Evolutionary conservation across 164 flowering plant species (phyloP).

Genomic region (Saururus chinensis): DNA sequence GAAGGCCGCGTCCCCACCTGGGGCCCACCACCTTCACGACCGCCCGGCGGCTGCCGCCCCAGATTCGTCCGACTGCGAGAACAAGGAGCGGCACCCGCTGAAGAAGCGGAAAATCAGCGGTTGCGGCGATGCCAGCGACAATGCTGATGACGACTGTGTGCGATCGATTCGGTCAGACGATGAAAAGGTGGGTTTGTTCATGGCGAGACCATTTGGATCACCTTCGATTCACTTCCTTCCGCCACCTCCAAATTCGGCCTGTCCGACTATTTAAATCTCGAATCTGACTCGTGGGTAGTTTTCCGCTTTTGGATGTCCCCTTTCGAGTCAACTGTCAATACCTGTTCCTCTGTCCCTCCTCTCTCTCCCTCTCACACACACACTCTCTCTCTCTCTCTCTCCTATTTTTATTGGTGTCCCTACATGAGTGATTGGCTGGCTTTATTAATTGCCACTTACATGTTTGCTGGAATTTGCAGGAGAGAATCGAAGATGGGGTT

Average conservation of each 20-base stretch:
- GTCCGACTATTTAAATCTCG: neutral
- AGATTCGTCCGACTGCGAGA: constrained; percentile 8
- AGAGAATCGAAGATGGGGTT: constrained; percentile 17
- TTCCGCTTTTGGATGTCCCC: neutral
- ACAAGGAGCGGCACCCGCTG: constrained; percentile 20
- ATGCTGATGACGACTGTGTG: constrained; percentile 13
- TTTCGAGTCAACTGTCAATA: constrained; percentile 46
- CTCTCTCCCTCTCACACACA: neutral
- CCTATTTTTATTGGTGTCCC: neutral
- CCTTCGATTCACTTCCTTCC: neutral
- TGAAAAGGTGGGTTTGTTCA: neutral
- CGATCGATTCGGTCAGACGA: constrained; percentile 12
- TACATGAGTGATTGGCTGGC: neutral
- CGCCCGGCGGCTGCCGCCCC: constrained; percentile 14
- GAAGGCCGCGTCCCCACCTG: constrained; percentile 15
- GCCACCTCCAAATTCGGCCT: neutral
- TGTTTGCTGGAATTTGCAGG: constrained; percentile 23
- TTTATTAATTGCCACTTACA: neutral
- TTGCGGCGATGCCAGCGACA: constrained; percentile 8
- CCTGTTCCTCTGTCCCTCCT: constrained; percentile 10
- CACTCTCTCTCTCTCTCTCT: neutral
- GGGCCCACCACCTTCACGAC: neutral
- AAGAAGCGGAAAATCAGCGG: constrained; percentile 40
- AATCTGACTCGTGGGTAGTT: constrained; percentile 1
- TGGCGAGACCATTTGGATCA: too few relatives aligned